Conservation (phyloP, 805 yeast genomes). For the Metschnikowia orientalis region DNA sequence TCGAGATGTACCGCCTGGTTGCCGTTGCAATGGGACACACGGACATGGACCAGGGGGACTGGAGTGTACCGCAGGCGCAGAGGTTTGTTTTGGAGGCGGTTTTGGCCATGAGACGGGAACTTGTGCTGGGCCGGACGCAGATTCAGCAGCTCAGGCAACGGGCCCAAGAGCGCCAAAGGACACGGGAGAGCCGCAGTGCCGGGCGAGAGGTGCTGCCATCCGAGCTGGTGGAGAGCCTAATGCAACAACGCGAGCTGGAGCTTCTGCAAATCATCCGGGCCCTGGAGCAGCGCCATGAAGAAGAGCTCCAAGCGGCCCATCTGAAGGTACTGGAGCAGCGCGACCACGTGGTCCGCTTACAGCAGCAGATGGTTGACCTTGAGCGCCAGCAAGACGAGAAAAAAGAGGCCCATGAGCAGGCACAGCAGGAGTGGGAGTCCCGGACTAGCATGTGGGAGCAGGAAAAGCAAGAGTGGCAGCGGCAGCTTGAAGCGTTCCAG, state of each 20-base stretch:
- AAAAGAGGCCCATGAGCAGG: background rate
- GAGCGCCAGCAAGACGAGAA: slow-evolving; percentile 4
- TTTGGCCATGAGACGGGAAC: slow-evolving; percentile 7
- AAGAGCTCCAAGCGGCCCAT: background rate
- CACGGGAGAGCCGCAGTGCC: background rate
- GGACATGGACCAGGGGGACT: slow-evolving; percentile 1
- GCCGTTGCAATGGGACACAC: slow-evolving; percentile 5
- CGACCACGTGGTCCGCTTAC: background rate
- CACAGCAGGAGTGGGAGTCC: background rate
- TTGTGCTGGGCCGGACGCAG: slow-evolving; percentile 3
- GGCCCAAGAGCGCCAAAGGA: background rate
- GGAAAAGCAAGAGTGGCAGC: slow-evolving; percentile 7
- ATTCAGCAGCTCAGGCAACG: slow-evolving; percentile 1
- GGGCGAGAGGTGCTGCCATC: no score
- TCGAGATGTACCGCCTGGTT: slow-evolving; percentile 8
- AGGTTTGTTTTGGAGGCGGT: slow-evolving; percentile 7
- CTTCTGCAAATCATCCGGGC: background rate
- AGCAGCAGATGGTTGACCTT: background rate
- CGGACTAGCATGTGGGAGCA: background rate
- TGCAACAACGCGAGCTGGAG: background rate
- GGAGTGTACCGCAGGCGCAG: slow-evolving; percentile 4
- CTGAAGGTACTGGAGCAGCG: background rate
- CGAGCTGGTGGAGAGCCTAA: no score
- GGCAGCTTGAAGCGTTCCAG: slow-evolving; percentile 4
- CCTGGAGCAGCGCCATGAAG: background rate